These are phyloP conservation scores for Starmerella scarabaei DNA, from an alignment of 805 yeast species.

Conservation along the genomic window DNA sequence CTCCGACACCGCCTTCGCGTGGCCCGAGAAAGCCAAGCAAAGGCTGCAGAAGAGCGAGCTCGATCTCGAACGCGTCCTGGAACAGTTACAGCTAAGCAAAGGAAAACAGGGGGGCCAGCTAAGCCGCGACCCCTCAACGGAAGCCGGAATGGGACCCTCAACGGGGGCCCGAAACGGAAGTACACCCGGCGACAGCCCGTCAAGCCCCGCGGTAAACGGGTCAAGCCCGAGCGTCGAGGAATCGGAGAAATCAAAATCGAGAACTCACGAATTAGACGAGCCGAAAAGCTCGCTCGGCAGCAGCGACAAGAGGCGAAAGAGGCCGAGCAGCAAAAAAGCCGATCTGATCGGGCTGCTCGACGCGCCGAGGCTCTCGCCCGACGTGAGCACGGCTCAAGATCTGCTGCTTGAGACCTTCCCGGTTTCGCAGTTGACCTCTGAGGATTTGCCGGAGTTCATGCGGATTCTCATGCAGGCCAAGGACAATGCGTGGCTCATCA, in stretches of 20 bases:
- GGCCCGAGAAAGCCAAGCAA: conserved; percentile 21
- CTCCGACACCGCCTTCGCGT: conserved; percentile 47
- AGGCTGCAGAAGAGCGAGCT: conserved; percentile 35
- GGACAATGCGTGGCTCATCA: conserved; percentile 38
- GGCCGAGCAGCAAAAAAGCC: not conserved
- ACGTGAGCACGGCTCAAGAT: conserved; percentile 1
- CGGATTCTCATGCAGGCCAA: conserved; percentile 54
- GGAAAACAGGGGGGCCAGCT: conserved; percentile 22
- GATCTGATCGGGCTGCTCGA: conserved; percentile 14
- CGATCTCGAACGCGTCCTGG: conserved; percentile 18
- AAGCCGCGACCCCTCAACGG: conserved; percentile 31
- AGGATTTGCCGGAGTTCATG: conserved; percentile 66
- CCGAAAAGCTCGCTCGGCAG: conserved; percentile 27
- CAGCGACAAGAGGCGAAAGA: not conserved
- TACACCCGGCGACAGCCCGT: conserved; percentile 33
- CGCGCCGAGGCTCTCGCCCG: conserved; percentile 10
- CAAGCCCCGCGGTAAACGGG: not conserved
- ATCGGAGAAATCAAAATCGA: conserved; percentile 1
- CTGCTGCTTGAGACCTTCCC: conserved; percentile 31
- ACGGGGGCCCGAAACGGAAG: conserved; percentile 26
- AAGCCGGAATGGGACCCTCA: not conserved
- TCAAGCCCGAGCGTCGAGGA: no score
- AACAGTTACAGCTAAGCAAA: not conserved
- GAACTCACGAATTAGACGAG: not conserved
- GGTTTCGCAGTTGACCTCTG: conserved; percentile 37